Evolutionary conservation across 208 protist species (phyloP).

Genomic region (Trichomonas vaginalis): DNA sequence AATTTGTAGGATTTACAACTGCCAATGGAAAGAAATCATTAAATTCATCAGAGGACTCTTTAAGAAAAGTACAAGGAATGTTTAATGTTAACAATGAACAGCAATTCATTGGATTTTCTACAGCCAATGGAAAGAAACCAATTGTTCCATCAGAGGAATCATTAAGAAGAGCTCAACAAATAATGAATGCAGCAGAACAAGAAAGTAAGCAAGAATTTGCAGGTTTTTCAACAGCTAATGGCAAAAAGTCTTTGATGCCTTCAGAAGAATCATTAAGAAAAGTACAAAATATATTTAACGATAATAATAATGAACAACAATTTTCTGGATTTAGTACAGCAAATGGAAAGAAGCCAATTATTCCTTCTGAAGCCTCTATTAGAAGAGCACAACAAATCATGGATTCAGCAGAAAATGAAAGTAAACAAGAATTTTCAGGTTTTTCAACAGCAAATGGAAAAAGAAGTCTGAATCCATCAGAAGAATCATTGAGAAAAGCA

Average conservation of each 20-base stretch:
- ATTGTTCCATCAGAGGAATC: neutral
- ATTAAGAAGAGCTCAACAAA: neutral
- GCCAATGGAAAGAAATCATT: neutral
- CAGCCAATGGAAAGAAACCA: neutral
- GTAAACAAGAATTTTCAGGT: neutral
- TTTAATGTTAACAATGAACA: neutral
- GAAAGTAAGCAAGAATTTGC: neutral
- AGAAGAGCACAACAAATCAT: neutral
- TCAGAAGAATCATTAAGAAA: neutral
- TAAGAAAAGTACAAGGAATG: neutral
- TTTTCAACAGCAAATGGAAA: neutral
- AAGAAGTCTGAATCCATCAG: neutral
- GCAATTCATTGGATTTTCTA: neutral
- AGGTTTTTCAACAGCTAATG: neutral
- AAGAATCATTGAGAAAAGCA: neutral
- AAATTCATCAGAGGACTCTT: neutral
- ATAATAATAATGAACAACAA: neutral
- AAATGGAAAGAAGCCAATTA: neutral
- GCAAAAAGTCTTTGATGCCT: neutral
- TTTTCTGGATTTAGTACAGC: neutral
- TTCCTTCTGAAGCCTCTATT: neutral
- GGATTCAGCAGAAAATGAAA: neutral
- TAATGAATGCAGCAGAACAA: neutral
- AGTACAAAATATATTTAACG: neutral
- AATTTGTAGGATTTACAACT: neutral